A percentile compares a stretch with the other conserved stretches of the same genome.
phyloP scores from a whole-genome alignment of 495 filamentous ascomycete species.

The Alectoria sarmentosa region DNA sequence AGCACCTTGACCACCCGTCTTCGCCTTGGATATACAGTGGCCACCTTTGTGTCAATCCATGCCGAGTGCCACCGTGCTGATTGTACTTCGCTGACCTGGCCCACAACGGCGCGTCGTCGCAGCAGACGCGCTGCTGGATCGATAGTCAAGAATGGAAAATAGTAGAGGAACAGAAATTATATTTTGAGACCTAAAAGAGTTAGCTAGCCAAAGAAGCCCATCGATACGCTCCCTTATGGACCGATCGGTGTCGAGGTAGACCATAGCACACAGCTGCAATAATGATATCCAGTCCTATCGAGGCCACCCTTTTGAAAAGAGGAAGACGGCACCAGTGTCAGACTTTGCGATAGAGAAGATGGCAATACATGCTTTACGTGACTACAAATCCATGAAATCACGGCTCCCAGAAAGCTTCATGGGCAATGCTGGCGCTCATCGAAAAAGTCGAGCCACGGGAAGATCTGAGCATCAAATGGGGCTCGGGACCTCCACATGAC shows the following conservation, averaged over 20 bases:
- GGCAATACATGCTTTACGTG: slow-evolving; percentile 10
- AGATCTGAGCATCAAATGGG: neutral
- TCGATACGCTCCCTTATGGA: slow-evolving; percentile 30
- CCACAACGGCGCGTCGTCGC: neutral
- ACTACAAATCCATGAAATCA: slow-evolving; percentile 7
- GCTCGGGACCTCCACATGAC: neutral
- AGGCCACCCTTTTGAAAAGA: slow-evolving; percentile 8
- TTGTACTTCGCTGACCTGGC: neutral
- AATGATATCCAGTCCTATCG: slow-evolving; percentile 8
- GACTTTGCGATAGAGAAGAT: slow-evolving; percentile 2
- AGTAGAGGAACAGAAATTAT: slow-evolving; percentile 75
- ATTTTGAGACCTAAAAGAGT: slow-evolving; percentile 24
- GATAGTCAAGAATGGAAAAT: slow-evolving; percentile 58
- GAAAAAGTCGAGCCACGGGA: neutral
- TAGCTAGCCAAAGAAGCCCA: slow-evolving; percentile 16
- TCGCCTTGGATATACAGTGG: neutral
- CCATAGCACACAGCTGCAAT: slow-evolving; percentile 24
- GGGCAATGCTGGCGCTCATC: neutral
- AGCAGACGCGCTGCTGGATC: neutral
- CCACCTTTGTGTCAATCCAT: neutral
- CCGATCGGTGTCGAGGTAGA: slow-evolving; percentile 26
- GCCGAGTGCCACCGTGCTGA: neutral
- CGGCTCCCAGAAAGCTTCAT: slow-evolving; percentile 3
- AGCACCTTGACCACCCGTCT: neutral
- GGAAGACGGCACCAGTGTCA: slow-evolving; percentile 10